A percentile compares a stretch with the other conserved stretches of the same genome.
Evolutionary conservation across 2,329 filamentous ascomycete genomes (phyloP).

Genomic region (Phyllosticta citriasiana): DNA sequence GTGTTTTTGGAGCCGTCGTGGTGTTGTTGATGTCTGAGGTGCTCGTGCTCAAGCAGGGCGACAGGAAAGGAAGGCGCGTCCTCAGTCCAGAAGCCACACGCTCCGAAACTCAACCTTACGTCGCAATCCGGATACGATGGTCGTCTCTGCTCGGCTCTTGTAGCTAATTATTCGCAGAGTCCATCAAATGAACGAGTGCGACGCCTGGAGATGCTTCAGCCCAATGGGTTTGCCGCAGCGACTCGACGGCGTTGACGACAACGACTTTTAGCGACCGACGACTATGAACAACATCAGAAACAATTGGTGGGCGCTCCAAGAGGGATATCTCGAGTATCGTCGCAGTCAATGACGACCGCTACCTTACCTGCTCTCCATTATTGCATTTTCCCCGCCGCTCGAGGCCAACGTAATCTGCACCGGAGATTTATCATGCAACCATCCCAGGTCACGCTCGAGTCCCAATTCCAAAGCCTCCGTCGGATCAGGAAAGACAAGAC

Average conservation of each 20-base stretch:
- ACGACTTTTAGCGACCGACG: not conserved
- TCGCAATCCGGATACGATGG: not conserved
- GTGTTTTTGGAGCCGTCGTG: not conserved
- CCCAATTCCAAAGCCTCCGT: not conserved
- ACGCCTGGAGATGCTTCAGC: not conserved
- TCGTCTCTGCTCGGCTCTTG: not conserved
- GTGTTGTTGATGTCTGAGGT: not conserved
- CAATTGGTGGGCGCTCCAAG: no score
- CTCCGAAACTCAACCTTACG: not conserved
- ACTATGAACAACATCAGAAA: not conserved
- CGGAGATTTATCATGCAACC: not conserved
- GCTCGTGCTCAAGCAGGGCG: not conserved
- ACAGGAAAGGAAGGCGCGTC: not conserved
- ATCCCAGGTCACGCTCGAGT: not conserved
- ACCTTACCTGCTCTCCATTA: not conserved
- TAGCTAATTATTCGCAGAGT: not conserved
- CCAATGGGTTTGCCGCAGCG: not conserved
- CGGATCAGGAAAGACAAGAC: not conserved
- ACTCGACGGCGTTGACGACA: not conserved
- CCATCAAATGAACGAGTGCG: not conserved
- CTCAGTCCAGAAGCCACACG: not conserved
- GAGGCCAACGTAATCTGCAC: not conserved
- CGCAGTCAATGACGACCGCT: not conserved
- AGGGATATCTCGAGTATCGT: not conserved
- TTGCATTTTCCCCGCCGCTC: not conserved